A percentile compares a stretch with the other conserved stretches of the same genome.
These are phyloP conservation scores for Xeromyces bisporus DNA, from an alignment of 495 filamentous ascomycete species.

Conservation along the genomic window DNA sequence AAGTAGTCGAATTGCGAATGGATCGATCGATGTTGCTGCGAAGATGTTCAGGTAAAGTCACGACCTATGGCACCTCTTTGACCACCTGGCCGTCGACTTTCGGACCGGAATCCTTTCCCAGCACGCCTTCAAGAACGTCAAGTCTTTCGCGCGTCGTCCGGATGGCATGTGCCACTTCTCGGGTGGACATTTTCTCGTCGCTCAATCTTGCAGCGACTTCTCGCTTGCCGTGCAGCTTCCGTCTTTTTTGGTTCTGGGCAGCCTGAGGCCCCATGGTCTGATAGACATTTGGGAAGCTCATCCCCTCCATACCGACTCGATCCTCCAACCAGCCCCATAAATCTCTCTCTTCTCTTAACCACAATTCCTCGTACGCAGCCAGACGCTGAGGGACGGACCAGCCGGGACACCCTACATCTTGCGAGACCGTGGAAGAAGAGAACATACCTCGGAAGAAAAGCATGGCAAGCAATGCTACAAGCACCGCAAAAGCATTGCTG, in stretches of 20 bases:
- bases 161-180: conserved; percentile 74
- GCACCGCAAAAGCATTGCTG: conserved; percentile 37
- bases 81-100: too few species aligned
- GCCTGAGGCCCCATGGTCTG: conserved; percentile 11
- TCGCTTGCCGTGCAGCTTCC: conserved; percentile 15
- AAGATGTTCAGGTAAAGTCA: too few species aligned
- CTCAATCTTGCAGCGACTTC: conserved; percentile 30
- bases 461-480: conserved; percentile 38
- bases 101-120: too few species aligned
- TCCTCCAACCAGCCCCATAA: conserved; percentile 96
- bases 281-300: conserved; percentile 27
- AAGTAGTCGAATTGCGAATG: too few species aligned
- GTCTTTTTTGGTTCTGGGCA: conserved; percentile 4
- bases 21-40: too few species aligned
- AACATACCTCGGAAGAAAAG: conserved; percentile 42
- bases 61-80: too few species aligned
- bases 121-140: conserved; percentile 51
- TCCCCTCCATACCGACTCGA: conserved; percentile 56
- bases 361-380: conserved; percentile 85
- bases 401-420: conserved; percentile 21
- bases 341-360: conserved; percentile 76
- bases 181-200: conserved; percentile 58
- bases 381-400: conserved; percentile 41
- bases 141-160: conserved; percentile 69
- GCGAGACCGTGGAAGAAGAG: conserved; percentile 16